phyloP scores from a whole-genome alignment of 2,329 filamentous ascomycete genomes.

The Fusarium circinatum region DNA sequence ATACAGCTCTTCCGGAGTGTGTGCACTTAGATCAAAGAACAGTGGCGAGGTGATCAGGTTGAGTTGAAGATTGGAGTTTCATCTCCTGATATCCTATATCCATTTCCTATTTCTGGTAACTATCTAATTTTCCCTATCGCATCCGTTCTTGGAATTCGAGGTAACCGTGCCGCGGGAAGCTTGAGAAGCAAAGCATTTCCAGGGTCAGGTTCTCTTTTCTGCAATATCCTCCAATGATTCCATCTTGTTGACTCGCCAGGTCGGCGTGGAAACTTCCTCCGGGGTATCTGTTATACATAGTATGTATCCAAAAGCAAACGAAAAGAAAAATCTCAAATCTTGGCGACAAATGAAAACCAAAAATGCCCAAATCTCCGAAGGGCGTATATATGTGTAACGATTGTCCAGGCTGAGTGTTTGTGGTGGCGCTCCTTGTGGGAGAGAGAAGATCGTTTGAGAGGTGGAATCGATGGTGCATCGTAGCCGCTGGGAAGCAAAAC shows the following conservation, averaged over 20 bases:
- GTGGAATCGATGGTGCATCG: constrained; percentile 26
- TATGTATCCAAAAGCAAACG: constrained; percentile 35
- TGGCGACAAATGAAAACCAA: constrained; percentile 36
- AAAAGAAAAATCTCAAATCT: constrained; percentile 28
- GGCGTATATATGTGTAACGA: constrained; percentile 2
- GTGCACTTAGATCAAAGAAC: not conserved
- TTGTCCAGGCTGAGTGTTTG: constrained; percentile 25
- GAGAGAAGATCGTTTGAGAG: constrained; percentile 18
- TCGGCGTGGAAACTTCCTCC: constrained; percentile 34
- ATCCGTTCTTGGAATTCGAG: not conserved
- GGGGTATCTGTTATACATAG: constrained; percentile 46
- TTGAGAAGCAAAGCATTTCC: not conserved
- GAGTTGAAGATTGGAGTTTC: constrained; percentile 11
- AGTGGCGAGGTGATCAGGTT: not conserved
- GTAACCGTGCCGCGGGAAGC: not conserved
- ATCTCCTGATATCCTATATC: constrained; percentile 13
- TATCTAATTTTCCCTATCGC: constrained; percentile 15
- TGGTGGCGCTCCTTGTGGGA: not conserved
- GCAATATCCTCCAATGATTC: constrained; percentile 25
- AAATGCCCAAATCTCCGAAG: constrained; percentile 12
- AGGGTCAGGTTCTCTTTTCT: not conserved
- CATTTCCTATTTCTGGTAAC: constrained; percentile 28
- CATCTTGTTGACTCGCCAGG: constrained; percentile 32
- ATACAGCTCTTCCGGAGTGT: not conserved
- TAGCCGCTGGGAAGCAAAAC: constrained; percentile 29